These are phyloP conservation scores for Hyphodiscus hymeniophilus DNA, from an alignment of 495 filamentous ascomycete species.

Conservation along the genomic window DNA sequence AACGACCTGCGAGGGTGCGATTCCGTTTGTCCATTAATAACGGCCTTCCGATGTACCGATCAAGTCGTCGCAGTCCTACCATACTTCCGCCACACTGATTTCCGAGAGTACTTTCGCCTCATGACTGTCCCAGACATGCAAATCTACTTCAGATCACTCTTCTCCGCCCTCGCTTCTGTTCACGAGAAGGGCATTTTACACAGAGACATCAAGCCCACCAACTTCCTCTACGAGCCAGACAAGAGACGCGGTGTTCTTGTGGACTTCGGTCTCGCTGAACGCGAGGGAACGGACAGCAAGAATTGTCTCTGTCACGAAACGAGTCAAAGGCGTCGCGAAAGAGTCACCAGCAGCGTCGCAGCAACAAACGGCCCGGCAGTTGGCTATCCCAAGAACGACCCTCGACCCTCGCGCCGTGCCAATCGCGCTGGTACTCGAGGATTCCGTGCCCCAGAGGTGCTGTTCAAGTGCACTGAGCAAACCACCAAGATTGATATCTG, in stretches of 20 bases:
- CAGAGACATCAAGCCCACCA: constrained; percentile 98
- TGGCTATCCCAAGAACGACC: constrained; percentile 81
- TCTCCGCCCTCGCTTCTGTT: constrained; percentile 75
- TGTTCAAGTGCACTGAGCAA: constrained; percentile 95
- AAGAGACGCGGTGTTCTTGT: constrained; percentile 81
- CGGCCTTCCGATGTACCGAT: constrained; percentile 85
- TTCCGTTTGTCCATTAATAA: constrained; percentile 90
- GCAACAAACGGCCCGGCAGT: constrained; percentile 40
- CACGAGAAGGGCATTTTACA: constrained; percentile 81
- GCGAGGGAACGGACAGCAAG: constrained; percentile 64
- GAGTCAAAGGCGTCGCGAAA: constrained; percentile 25
- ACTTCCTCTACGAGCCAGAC: constrained; percentile 89
- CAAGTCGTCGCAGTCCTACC: constrained; percentile 93
- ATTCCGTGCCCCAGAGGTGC: constrained; percentile 91
- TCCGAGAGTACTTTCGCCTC: constrained; percentile 86
- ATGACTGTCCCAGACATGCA: constrained; percentile 79
- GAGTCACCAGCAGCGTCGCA: constrained; percentile 32
- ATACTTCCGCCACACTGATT: constrained; percentile 92
- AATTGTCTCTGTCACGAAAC: constrained; percentile 61
- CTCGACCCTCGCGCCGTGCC: constrained; percentile 76
- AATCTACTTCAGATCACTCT: constrained; percentile 81
- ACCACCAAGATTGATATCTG: constrained; percentile 96
- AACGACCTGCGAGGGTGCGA: constrained; percentile 75
- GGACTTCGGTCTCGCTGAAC: constrained; percentile 91
- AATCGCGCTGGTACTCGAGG: constrained; percentile 95